These are phyloP conservation scores for Tagetes patula DNA, from an alignment of 129 eudicot genomes.

Conservation along the genomic window DNA sequence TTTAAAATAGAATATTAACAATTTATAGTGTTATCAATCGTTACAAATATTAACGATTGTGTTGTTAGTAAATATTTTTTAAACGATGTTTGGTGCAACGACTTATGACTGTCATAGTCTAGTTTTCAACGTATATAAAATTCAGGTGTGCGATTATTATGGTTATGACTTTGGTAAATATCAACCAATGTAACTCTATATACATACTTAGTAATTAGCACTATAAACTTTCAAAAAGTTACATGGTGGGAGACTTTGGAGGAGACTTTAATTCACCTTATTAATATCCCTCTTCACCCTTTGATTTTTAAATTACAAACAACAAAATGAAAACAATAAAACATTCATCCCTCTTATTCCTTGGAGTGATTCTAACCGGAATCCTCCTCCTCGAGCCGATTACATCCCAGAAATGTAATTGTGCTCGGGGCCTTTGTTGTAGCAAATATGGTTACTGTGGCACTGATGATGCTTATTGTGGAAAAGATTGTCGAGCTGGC, in stretches of 20 bases:
- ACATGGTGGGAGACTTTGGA: constrained; percentile 18
- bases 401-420: constrained; percentile 22
- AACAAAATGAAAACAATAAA: constrained; percentile 20
- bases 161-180: neutral
- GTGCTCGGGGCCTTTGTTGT: constrained; percentile 19
- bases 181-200: neutral
- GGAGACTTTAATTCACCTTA: constrained; percentile 22
- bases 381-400: constrained; percentile 6
- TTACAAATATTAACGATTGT: too few relatives aligned
- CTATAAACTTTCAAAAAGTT: neutral
- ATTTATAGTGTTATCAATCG: too few relatives aligned
- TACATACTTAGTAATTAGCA: constrained; percentile 2
- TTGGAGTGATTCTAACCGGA: constrained; percentile 10
- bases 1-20: too few relatives aligned
- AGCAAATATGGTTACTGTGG: constrained; percentile 29
- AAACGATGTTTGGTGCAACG: too few relatives aligned
- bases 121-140: neutral
- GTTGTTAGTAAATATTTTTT: too few relatives aligned
- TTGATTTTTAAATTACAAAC: neutral
- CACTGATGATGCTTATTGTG: constrained; percentile 13
- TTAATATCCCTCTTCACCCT: neutral
- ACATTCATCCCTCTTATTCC: neutral
- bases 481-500: constrained; percentile 19
- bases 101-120: too few relatives aligned
- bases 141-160: too few relatives aligned